Evolutionary conservation across 2,329 filamentous ascomycete species (phyloP).

Genomic region (Alternaria sp.): DNA sequence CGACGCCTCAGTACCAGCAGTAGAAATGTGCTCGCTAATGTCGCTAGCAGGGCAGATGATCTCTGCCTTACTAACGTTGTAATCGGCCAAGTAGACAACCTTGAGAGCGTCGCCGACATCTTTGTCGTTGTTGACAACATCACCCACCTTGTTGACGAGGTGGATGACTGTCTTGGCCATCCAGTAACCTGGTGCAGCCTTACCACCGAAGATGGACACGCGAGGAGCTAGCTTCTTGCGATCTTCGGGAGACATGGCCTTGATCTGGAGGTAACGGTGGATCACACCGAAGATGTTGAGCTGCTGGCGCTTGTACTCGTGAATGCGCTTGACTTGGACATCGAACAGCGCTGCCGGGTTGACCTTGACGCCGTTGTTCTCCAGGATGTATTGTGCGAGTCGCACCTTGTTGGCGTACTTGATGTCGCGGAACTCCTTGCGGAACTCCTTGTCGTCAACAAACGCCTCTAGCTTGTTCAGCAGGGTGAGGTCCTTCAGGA

Average conservation of each 20-base stretch:
- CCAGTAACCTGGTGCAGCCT: constrained; percentile 98
- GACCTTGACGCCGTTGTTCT: constrained; percentile 77
- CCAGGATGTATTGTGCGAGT: constrained; percentile 89
- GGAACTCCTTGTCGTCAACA: constrained; percentile 86
- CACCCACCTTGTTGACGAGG: constrained; percentile 88
- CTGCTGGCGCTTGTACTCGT: constrained; percentile 99
- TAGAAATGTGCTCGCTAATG: constrained; percentile 98
- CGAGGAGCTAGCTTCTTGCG: constrained; percentile 85
- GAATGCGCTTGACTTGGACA: constrained; percentile 97
- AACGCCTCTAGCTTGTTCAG: constrained; percentile 86
- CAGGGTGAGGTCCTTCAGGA: constrained; percentile 87
- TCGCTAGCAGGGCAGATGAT: constrained; percentile 95
- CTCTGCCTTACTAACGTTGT: constrained; percentile 99
- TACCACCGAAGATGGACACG: constrained; percentile 96
- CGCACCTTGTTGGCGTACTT: constrained; percentile 96
- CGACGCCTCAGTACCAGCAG: constrained; percentile 86
- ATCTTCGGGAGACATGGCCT: constrained; percentile 81
- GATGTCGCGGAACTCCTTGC: constrained; percentile 94
- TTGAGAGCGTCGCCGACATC: constrained; percentile 95
- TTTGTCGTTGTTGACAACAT: constrained; percentile 88
- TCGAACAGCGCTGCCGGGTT: constrained; percentile 91
- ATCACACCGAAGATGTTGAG: constrained; percentile 99
- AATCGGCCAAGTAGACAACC: constrained; percentile 96
- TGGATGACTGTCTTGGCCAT: constrained; percentile 99
- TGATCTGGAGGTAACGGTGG: constrained; percentile 88